Evolutionary conservation across 441 rosid species (phyloP).

Genomic region (Flueggea neowawraea): DNA sequence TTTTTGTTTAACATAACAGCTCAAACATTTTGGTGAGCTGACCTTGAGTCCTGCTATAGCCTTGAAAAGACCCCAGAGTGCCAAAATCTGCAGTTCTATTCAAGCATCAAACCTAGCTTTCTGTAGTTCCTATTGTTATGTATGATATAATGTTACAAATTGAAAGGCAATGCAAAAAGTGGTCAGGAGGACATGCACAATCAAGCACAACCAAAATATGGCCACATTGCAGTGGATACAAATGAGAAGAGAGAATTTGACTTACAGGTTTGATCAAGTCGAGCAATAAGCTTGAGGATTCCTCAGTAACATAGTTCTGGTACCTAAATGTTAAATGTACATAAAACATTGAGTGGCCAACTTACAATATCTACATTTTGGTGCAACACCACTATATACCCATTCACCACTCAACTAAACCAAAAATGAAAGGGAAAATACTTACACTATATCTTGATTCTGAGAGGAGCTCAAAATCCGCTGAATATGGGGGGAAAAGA

Average conservation of each 20-base stretch:
- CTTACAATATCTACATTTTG: too few species aligned
- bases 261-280: conserved; percentile 75
- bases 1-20: too few species aligned
- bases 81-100: too few species aligned
- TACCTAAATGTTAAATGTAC: conserved; percentile 43
- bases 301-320: conserved; percentile 71
- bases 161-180: background rate
- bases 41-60: too few species aligned
- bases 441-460: conserved; percentile 70
- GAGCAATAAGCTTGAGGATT: conserved; percentile 62
- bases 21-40: too few species aligned
- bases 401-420: background rate
- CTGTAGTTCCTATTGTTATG: too few species aligned
- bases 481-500: conserved; percentile 37
- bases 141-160: background rate
- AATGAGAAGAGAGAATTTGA: conserved; percentile 16
- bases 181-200: too few species aligned
- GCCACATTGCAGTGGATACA: background rate
- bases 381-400: background rate
- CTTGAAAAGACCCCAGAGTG: too few species aligned
- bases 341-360: background rate
- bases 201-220: background rate
- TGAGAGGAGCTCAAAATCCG: conserved; percentile 40
- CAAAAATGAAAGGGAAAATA: conserved; percentile 13
- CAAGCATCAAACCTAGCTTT: too few species aligned